Percentiles rank a stretch among this genome's conserved stretches.
Conservation (phyloP, 139 green algal species). For the Closterium sp. region DNA sequence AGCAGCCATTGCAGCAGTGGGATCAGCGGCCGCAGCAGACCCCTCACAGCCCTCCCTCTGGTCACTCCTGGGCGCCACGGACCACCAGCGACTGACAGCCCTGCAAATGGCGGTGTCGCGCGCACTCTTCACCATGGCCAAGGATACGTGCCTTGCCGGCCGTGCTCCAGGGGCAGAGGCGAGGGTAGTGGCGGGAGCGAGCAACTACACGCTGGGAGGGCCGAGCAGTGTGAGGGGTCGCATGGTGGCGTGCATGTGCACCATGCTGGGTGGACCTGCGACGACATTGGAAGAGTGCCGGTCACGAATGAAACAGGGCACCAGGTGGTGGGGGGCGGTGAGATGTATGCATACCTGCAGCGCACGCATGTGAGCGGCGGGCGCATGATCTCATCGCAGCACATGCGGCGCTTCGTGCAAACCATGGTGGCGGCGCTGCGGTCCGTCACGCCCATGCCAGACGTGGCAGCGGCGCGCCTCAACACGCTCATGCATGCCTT, state of each 20-base stretch:
- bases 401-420: neutral
- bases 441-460: neutral
- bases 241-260: neutral
- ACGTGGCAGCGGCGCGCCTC: neutral
- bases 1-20: neutral
- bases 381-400: neutral
- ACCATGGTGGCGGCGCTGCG: neutral
- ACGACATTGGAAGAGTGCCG: neutral
- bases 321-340: too few relatives aligned
- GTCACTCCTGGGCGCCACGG: neutral
- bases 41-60: neutral
- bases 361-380: too few relatives aligned
- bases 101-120: conserved; percentile 13
- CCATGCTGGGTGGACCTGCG: too few relatives aligned
- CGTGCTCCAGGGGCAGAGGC: too few relatives aligned
- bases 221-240: neutral
- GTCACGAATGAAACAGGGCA: neutral
- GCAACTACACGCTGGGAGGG: neutral
- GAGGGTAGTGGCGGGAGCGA: too few relatives aligned
- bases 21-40: neutral
- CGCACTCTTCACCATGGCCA: conserved; percentile 23
- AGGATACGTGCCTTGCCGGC: neutral
- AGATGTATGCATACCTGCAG: too few relatives aligned
- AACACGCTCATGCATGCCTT: neutral
- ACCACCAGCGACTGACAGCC: neutral